Percentiles rank a stretch among this genome's conserved stretches.
Evolutionary conservation across 2,329 filamentous ascomycete species (phyloP).

Genomic region (Aspergillus brunneoviolaceus): DNA sequence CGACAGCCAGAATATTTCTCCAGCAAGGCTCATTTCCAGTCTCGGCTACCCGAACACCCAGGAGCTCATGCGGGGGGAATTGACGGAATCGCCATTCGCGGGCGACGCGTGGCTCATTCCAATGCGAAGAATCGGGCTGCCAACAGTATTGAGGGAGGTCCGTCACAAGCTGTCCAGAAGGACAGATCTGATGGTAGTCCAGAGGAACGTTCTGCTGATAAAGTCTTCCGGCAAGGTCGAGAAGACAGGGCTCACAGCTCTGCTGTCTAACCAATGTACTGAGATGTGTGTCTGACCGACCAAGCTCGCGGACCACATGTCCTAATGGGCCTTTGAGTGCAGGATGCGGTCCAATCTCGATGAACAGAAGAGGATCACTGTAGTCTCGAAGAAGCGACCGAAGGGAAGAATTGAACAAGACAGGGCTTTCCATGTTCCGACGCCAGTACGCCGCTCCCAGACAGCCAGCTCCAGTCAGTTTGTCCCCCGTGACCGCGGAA

Average conservation of each 20-base stretch:
- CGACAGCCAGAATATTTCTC: slow-evolving; percentile 27
- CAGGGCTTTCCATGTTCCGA: neutral
- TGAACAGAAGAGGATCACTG: neutral
- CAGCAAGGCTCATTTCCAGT: slow-evolving; percentile 26
- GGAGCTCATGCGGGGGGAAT: slow-evolving; percentile 27
- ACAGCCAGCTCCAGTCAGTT: neutral
- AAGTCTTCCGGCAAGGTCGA: slow-evolving; percentile 7
- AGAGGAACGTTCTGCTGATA: slow-evolving; percentile 1
- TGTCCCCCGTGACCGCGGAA: neutral
- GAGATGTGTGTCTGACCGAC: neutral
- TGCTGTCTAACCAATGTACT: slow-evolving; percentile 9
- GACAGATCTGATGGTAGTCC: neutral
- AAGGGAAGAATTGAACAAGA: neutral
- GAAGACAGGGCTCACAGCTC: slow-evolving; percentile 2
- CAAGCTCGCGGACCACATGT: slow-evolving; percentile 12
- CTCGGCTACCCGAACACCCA: slow-evolving; percentile 28
- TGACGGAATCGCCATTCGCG: slow-evolving; percentile 23
- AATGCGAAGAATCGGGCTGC: slow-evolving; percentile 22
- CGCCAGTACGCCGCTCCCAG: neutral
- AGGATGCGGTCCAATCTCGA: slow-evolving; percentile 39
- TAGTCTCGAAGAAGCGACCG: neutral
- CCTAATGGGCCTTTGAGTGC: slow-evolving; percentile 34
- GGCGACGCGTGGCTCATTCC: slow-evolving; percentile 20
- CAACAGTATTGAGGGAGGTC: slow-evolving; percentile 26
- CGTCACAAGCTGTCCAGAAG: slow-evolving; percentile 11